These are phyloP conservation scores for Vitis hybrid DNA, from an alignment of 177 flowering plant genomes.

Conservation along the genomic window DNA sequence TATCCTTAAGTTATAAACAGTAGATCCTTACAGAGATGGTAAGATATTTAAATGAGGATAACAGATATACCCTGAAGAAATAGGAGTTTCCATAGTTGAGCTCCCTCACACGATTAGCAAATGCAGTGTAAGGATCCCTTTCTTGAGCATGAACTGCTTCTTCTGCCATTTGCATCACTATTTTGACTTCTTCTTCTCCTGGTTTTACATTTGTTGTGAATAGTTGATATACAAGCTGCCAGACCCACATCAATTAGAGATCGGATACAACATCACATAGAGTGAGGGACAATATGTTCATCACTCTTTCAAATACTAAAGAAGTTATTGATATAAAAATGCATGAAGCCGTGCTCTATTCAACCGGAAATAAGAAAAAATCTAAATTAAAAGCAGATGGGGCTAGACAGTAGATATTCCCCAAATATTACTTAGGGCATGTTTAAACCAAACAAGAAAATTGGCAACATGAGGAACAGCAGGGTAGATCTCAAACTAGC, in stretches of 20 bases:
- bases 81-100: conserved; percentile 92
- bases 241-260: conserved; percentile 2
- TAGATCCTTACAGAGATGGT: background rate
- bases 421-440: no score
- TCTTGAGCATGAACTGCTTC: conserved; percentile 92
- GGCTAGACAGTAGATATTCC: no score
- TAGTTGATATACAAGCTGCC: conserved; percentile 92
- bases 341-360: background rate
- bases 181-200: conserved; percentile 82
- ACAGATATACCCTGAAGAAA: conserved; percentile 70
- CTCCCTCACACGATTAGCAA: conserved; percentile 91
- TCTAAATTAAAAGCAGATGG: no score
- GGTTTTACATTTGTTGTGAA: conserved; percentile 78
- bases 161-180: conserved; percentile 97
- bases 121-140: conserved; percentile 95
- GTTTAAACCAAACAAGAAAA: no score
- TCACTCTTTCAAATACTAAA: background rate
- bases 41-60: conserved; percentile 1
- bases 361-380: no score
- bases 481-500: background rate
- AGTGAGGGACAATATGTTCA: background rate
- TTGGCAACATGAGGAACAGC: background rate
- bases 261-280: background rate
- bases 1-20: background rate
- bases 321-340: no score